Percentiles rank a stretch among this genome's conserved stretches.
Conservation (phyloP, 148 eudicot species). For the Limonium bicolor region DNA sequence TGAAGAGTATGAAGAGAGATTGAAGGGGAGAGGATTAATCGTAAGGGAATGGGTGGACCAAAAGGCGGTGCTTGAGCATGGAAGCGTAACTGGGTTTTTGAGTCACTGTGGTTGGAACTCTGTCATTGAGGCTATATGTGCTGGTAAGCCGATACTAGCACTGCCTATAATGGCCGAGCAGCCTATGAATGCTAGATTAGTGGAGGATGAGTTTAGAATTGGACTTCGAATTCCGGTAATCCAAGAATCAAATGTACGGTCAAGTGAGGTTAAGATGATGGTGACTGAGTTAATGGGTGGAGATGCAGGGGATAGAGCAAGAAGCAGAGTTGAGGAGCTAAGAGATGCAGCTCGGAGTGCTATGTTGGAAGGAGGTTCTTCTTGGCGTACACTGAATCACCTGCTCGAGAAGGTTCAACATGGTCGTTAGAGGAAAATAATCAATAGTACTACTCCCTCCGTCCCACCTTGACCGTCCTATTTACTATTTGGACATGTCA, state of each 20-base stretch:
- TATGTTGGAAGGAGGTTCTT: conserved; percentile 44
- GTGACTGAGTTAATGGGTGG: conserved; percentile 51
- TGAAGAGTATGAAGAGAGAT: conserved; percentile 34
- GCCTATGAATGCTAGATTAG: conserved; percentile 48
- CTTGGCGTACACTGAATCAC: conserved; percentile 29
- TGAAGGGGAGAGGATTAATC: conserved; percentile 34
- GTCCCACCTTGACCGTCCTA: too few species aligned
- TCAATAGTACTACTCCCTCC: too few species aligned
- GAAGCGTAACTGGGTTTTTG: conserved; percentile 32
- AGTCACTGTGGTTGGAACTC: conserved; percentile 96
- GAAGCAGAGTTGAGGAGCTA: conserved; percentile 24
- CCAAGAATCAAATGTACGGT: conserved; percentile 35
- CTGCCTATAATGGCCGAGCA: conserved; percentile 88
- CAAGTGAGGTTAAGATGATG: conserved; percentile 23
- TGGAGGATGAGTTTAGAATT: conserved; percentile 56
- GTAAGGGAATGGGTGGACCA: conserved; percentile 64
- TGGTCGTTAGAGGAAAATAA: neutral
- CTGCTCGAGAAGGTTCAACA: conserved; percentile 20
- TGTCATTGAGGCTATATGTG: conserved; percentile 45
- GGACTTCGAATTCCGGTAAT: conserved; percentile 44
- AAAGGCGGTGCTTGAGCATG: conserved; percentile 31
- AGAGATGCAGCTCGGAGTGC: conserved; percentile 33
- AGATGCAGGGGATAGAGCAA: conserved; percentile 28
- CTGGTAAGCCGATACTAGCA: conserved; percentile 48
- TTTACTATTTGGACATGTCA: too few species aligned